Conservation (phyloP, 2,329 filamentous ascomycete genomes). For the Epichloe elymi region DNA sequence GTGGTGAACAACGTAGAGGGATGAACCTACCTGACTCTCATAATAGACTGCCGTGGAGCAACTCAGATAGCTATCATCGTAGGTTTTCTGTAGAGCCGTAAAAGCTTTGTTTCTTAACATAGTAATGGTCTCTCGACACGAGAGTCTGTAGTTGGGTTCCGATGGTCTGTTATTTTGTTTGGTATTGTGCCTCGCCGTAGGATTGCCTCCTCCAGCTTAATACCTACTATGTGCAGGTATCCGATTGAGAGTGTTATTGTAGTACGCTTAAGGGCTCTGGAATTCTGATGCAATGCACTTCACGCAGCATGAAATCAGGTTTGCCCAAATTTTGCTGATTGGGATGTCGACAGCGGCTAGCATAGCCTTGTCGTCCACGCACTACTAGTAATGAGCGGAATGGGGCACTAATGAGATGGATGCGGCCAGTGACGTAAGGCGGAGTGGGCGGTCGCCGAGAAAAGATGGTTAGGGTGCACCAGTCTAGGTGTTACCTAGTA, state of each 20-base stretch:
- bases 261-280: too few relatives aligned
- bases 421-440: conserved; percentile 2
- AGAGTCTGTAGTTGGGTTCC: not conserved
- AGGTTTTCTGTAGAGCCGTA: conserved; percentile 84
- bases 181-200: not conserved
- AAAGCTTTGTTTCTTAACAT: conserved; percentile 44
- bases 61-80: conserved; percentile 89
- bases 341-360: not conserved
- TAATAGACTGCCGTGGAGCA: conserved; percentile 96
- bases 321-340: not conserved
- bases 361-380: not conserved
- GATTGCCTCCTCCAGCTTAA: not conserved
- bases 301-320: not conserved
- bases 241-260: not conserved
- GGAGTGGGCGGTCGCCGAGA: not conserved
- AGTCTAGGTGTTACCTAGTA: too few relatives aligned
- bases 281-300: not conserved
- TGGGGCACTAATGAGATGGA: not conserved
- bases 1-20: not conserved
- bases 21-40: conserved; percentile 59
- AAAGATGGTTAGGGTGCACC: too few relatives aligned
- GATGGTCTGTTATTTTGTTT: not conserved
- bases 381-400: not conserved
- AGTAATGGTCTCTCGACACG: conserved; percentile 13
- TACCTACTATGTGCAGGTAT: not conserved